Evolutionary conservation across 495 filamentous ascomycete species (phyloP), one percentile per base, ranked within the genome.

Genomic region (Choiromyces venosus): DNA sequence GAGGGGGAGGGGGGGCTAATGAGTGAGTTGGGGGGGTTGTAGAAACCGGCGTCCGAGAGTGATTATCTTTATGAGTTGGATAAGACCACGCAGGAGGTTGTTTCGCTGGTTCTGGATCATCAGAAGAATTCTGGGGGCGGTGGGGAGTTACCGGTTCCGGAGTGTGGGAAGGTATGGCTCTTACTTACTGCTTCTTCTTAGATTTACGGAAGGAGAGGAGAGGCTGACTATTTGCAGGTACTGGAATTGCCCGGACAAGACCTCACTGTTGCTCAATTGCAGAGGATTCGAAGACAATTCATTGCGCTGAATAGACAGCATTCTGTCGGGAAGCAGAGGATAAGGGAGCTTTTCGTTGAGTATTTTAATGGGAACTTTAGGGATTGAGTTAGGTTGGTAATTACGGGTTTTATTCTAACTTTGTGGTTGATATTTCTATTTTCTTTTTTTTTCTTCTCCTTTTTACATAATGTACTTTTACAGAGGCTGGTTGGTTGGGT

Each of bases 21-120:
- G 19, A 29, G 12, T 64, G 42, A 70, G 70, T 38, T 46, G n/a
- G 29, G 71, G 52, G 25, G 44, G 7, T 33, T 61, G 52, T 46
- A 85, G 82, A 86, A 87, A 82, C 88, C 89, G 2, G 85, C 91
- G 37, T 87, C 89, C 0, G 89, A 90, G 76, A 87, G 91, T 14
- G 89, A 92, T 76, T 94, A 94, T 65, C 86, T 99, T 39, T 93
- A 97, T 81, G 87, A 90, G 72, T 87, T 97, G 44, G 94, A 97
- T 79, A 90, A 90, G 71, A 87, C 87, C 67, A 97, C 94, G 19
- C 92, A 95, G 73, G 92, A 91, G 25, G 87, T 98, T 25, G 85
- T 98, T 16, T 86, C 88, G 71, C 84, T 85, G n/a, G 88, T 99
- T 40, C 83, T 93, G 65, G 87, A 89, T 44, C 87, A 90, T 75